Evolutionary conservation across 2,329 filamentous ascomycete species (phyloP), one percentile per base, ranked within the genome.

Genomic region (Exserohilum turcica): DNA sequence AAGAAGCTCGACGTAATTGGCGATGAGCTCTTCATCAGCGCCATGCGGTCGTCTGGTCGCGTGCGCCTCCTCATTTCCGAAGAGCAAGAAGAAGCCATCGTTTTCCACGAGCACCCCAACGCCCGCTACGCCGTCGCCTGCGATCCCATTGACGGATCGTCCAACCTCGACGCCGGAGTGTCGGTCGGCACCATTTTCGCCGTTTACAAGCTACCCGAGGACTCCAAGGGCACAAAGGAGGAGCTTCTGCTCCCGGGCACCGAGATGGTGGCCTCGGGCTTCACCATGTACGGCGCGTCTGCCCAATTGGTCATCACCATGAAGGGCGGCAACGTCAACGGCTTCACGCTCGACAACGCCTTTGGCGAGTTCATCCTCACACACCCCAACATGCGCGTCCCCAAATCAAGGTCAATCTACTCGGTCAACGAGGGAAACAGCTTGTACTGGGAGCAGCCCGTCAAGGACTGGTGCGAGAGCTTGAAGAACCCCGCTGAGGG

Each of bases 1-100:
- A 99, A 99, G 86, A 99, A 99, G 81, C 90, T 99, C 59, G 94
- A 99, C 75, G 93, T 99, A 55, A 97, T 99, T 74, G 93, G 92
- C 75, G 97, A 99, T 76, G 94, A 99, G 75, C 84, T 99, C 68
- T 99, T 99, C 80, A 90, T 99, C 72, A 88, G 91, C 57, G 90
- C 92, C 60, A 97, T 99, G 94, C 86, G 86, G 65, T 93, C 91
- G 47, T 96, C 90, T 24, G 92, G 91, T 68, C 92, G 92, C 77
- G 94, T 92, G 74, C 87, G 91, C 46, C 81, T 97, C 54, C 82
- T 99, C 31, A 92, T 99, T n/a, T 99, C 94, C 0, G 94, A 99
- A 77, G 94, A 99, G 74, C 93, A 97, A 76, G 94, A 99, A 61
- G 85, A 97, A 48, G 83, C 90, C 62, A 96, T 99, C 73, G 86